Evolutionary conservation across 2,329 filamentous ascomycete species (phyloP).

Genomic region (Diplocarpon rosae): DNA sequence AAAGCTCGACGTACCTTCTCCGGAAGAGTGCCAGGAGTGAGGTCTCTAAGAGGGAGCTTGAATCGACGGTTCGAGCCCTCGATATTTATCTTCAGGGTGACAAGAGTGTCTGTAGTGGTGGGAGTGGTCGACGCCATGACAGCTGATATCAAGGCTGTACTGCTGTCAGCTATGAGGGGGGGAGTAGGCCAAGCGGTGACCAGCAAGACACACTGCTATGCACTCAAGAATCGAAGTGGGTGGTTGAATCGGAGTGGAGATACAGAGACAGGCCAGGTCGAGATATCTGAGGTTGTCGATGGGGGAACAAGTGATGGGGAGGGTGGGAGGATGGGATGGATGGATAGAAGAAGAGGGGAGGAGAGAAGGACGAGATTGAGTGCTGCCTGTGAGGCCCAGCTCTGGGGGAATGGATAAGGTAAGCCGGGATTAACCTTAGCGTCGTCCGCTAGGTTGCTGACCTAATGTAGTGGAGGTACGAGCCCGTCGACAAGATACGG

Average conservation of each 20-base stretch:
- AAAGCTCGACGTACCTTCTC: conserved; percentile 56
- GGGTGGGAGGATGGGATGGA: conserved; percentile 8
- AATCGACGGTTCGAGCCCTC: conserved; percentile 69
- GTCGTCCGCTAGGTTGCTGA: not conserved
- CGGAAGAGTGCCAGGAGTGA: conserved; percentile 63
- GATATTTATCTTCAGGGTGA: conserved; percentile 77
- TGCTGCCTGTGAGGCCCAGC: conserved; percentile 1
- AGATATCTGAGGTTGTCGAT: not conserved
- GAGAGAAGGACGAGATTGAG: not conserved
- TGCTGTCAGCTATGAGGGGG: conserved; percentile 18
- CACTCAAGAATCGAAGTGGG: conserved; percentile 4
- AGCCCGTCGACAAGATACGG: no score
- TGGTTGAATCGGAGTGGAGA: conserved; percentile 6
- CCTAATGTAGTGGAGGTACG: no score
- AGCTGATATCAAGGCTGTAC: conserved; percentile 14
- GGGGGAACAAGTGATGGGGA: conserved; percentile 1
- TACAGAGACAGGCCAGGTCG: not conserved
- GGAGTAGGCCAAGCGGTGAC: conserved; percentile 22
- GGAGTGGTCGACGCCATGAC: conserved; percentile 25
- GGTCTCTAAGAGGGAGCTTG: conserved; percentile 81
- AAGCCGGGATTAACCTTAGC: not conserved
- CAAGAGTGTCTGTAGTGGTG: conserved; percentile 51
- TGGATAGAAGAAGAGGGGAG: conserved; percentile 8
- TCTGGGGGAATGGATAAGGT: not conserved
- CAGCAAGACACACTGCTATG: conserved; percentile 13